phyloP scores from a whole-genome alignment of 1,284 basidiomycete genomes.

The Tilletia indica region DNA sequence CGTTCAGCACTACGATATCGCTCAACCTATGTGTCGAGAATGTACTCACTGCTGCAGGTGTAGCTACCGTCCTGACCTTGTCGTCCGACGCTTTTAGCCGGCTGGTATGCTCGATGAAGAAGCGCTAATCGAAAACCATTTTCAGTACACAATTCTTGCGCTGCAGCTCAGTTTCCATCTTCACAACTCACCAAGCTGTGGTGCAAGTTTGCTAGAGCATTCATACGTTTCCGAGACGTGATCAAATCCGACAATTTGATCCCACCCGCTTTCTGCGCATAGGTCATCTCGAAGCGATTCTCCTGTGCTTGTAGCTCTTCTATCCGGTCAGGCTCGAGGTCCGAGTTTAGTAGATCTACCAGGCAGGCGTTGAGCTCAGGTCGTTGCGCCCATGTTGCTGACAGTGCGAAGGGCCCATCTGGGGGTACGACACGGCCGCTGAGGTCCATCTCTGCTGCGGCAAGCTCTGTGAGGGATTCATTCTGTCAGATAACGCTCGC shows the following conservation, averaged over 20 bases:
- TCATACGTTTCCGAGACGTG: constrained; percentile 71
- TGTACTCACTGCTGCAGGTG: constrained; percentile 14
- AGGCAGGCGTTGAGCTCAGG: constrained; percentile 74
- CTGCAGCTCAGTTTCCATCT: background rate
- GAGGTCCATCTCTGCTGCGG: constrained; percentile 6
- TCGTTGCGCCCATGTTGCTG: constrained; percentile 53
- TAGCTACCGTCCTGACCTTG: constrained; percentile 18
- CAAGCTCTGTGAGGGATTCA: background rate
- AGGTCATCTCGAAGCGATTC: constrained; percentile 30
- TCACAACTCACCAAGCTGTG: constrained; percentile 62
- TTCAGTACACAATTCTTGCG: background rate
- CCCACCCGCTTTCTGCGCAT: constrained; percentile 23
- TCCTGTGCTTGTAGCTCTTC: constrained; percentile 35
- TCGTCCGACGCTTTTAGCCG: constrained; percentile 56
- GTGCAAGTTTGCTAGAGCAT: constrained; percentile 76
- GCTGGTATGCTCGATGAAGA: constrained; percentile 38
- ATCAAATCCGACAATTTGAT: constrained; percentile 64
- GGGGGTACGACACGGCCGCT: background rate
- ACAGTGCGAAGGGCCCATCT: constrained; percentile 26
- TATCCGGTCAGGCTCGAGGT: constrained; percentile 20
- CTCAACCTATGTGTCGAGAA: background rate
- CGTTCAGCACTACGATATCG: background rate
- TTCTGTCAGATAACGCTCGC: background rate
- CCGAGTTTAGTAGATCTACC: constrained; percentile 61
- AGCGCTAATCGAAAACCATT: constrained; percentile 22